Evolutionary conservation across 805 yeast species (phyloP), one percentile per base, ranked within the genome.

Genomic region (Candida palmyrensis): DNA sequence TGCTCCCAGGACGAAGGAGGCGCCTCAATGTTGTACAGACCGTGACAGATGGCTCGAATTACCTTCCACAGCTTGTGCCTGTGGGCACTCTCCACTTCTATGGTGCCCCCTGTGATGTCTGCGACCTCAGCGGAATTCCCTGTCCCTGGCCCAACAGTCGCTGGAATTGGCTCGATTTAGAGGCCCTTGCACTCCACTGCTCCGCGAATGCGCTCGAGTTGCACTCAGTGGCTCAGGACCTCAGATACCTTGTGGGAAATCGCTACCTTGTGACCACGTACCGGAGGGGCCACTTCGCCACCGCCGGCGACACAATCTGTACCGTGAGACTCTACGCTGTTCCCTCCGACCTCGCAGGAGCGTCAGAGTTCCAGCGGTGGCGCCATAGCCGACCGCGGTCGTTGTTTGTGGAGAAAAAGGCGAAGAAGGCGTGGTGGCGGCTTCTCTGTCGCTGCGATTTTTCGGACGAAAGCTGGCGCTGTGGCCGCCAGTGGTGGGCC

Each of bases 111-210:
- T 37, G 54, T 1, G 42, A 59, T 3, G 55, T 61, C 0, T 53
- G 61, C 10, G 58, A 58, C 21, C 37, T 51, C 17, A 47, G 52
- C 3, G 72, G 71, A 11, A 21, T 21, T 21, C 10, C 23, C 23
- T 21, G 23, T 21, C 23, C 9, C 11, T 21, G 23, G 23, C 11
- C 11, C 11, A 11, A 21, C 9, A 11, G 23, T 21, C 11, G 10
- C 23, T 79, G 84, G 83, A 44, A 30, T 31, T 77, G 83, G 84
- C 53, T 75, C 11, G 77, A 75, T 39, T 57, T 72, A 7, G 73
- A 73, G 12, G 58, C 45, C 38, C 48, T 63, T 4, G 33, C 39
- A 5, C 22, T 38, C 16, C 3, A 30, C 27, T 2, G 39, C 30
- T 15, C 27, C 30, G 14, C 44, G 41, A 26, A 33, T 35, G 35